A percentile compares a stretch with the other conserved stretches of the same genome.
phyloP scores from a whole-genome alignment of 192 early-diverging fungal genomes.

The Kappamyces sp. region DNA sequence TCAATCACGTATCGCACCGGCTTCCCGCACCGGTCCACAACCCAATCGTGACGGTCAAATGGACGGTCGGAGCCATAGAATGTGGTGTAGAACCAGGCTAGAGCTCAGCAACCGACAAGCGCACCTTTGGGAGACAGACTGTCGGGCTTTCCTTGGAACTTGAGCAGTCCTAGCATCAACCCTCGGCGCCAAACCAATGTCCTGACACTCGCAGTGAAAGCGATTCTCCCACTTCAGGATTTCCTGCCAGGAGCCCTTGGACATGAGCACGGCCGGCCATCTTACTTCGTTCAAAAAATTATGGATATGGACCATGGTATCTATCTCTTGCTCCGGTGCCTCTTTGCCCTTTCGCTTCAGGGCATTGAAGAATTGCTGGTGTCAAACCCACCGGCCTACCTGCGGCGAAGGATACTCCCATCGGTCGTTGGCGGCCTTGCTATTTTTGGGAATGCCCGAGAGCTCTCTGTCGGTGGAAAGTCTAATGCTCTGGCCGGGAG shows the following conservation, averaged over 20 bases:
- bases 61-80: slow-evolving; percentile 57
- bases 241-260: slow-evolving; percentile 42
- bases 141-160: slow-evolving; percentile 80
- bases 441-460: slow-evolving; percentile 70
- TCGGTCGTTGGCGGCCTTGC: slow-evolving; percentile 20
- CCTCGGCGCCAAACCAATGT: slow-evolving; percentile 35
- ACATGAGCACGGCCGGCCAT: slow-evolving; percentile 41
- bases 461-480: slow-evolving; percentile 75
- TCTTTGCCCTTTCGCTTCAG: slow-evolving; percentile 79
- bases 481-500: slow-evolving; percentile 55
- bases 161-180: slow-evolving; percentile 36
- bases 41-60: slow-evolving; percentile 98
- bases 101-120: neutral
- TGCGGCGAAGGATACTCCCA: slow-evolving; percentile 38
- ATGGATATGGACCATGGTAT: slow-evolving; percentile 95
- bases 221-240: slow-evolving; percentile 85
- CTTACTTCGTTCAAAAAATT: slow-evolving; percentile 96
- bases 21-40: slow-evolving; percentile 81
- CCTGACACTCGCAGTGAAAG: slow-evolving; percentile 45
- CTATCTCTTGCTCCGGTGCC: slow-evolving; percentile 73
- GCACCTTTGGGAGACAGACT: slow-evolving; percentile 23
- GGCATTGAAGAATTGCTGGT: slow-evolving; percentile 74
- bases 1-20: slow-evolving; percentile 95
- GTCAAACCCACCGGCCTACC: neutral
- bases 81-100: slow-evolving; percentile 10